A percentile compares a stretch with the other conserved stretches of the same genome.
Conservation (phyloP, 2,329 filamentous ascomycete genomes). For the Neopestalotiopsis clavispora region DNA sequence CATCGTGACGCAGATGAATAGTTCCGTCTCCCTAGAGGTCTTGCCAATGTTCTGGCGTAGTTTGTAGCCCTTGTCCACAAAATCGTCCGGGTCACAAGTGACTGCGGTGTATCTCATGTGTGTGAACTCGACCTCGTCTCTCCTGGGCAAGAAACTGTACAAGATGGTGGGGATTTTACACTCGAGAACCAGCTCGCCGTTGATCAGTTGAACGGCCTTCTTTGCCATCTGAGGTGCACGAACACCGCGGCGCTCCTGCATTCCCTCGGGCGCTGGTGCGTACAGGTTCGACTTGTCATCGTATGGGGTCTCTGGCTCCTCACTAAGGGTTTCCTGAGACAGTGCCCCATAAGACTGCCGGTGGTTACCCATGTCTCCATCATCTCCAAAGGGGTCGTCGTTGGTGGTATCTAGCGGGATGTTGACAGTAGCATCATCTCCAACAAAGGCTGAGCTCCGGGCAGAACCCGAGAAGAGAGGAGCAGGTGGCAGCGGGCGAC, state of each 20-base stretch:
- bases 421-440: slow-evolving; percentile 71
- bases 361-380: slow-evolving; percentile 58
- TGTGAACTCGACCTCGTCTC: slow-evolving; percentile 95
- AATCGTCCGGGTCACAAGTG: slow-evolving; percentile 89
- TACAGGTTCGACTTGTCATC: slow-evolving; percentile 77
- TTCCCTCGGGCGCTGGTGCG: slow-evolving; percentile 83
- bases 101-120: slow-evolving; percentile 96
- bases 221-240: slow-evolving; percentile 86
- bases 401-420: slow-evolving; percentile 69
- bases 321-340: slow-evolving; percentile 61
- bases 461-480: slow-evolving; percentile 75
- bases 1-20: slow-evolving; percentile 98
- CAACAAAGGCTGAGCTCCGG: slow-evolving; percentile 57
- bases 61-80: slow-evolving; percentile 88
- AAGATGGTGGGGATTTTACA: slow-evolving; percentile 99
- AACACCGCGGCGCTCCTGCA: slow-evolving; percentile 86
- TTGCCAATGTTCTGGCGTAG: slow-evolving; percentile 90
- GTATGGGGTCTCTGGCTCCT: slow-evolving; percentile 40
- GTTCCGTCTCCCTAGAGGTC: slow-evolving; percentile 88
- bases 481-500: slow-evolving; percentile 84
- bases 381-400: slow-evolving; percentile 77
- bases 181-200: slow-evolving; percentile 95
- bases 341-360: slow-evolving; percentile 62
- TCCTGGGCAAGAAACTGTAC: slow-evolving; percentile 92
- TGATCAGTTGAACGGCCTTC: slow-evolving; percentile 95